A percentile compares a stretch with the other conserved stretches of the same genome.
Evolutionary conservation across 2,329 filamentous ascomycete genomes (phyloP).

Genomic region (Ambrosiella cleistominuta): DNA sequence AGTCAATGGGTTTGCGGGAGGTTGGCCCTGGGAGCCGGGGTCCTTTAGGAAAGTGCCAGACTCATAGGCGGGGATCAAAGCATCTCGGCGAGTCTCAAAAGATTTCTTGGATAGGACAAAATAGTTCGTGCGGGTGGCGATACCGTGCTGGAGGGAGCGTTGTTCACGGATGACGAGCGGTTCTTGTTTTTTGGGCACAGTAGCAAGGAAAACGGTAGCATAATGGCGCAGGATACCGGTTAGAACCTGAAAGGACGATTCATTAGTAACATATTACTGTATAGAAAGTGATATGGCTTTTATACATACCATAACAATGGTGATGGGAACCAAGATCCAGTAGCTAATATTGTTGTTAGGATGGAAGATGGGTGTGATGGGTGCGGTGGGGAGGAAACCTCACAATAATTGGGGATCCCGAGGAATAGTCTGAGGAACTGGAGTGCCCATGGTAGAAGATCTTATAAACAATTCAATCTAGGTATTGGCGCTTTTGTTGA

Average conservation of each 20-base stretch:
- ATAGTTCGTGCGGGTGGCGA: slow-evolving; percentile 69
- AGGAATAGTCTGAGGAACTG: slow-evolving; percentile 69
- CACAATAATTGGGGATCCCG: slow-evolving; percentile 97
- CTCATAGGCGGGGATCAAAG: slow-evolving; percentile 65
- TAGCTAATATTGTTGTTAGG: slow-evolving; percentile 43
- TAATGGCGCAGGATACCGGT: slow-evolving; percentile 95
- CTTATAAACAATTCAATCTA: too few relatives aligned
- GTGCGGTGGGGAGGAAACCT: slow-evolving; percentile 19
- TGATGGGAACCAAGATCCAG: slow-evolving; percentile 97
- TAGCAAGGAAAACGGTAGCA: slow-evolving; percentile 76
- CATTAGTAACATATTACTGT: background rate
- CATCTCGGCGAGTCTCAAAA: slow-evolving; percentile 66
- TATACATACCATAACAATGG: slow-evolving; percentile 61
- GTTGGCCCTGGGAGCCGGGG: slow-evolving; percentile 68
- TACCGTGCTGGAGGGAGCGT: slow-evolving; percentile 63
- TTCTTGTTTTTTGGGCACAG: slow-evolving; percentile 65
- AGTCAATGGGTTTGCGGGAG: slow-evolving; percentile 81
- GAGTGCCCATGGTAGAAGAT: background rate
- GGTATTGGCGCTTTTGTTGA: background rate
- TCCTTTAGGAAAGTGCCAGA: slow-evolving; percentile 79
- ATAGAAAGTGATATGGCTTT: background rate
- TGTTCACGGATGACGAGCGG: slow-evolving; percentile 68
- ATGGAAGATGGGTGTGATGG: background rate
- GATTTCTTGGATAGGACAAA: slow-evolving; percentile 59
- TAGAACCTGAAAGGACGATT: slow-evolving; percentile 37